These are phyloP conservation scores for Gossypium sturtianum DNA, from an alignment of 345 rosid genomes.

Conservation along the genomic window DNA sequence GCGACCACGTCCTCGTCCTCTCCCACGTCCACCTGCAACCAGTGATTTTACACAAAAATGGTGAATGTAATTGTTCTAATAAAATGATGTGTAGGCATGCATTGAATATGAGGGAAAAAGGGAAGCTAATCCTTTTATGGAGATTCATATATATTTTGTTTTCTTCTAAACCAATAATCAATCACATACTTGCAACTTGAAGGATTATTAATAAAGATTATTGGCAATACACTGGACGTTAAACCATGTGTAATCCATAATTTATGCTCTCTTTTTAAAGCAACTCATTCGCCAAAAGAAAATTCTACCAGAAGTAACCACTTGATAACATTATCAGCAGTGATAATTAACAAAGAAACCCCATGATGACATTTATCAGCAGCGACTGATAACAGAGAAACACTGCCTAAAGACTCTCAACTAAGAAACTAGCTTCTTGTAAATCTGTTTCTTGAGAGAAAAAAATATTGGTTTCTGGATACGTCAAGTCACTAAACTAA, in stretches of 20 bases:
- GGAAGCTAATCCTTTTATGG: not conserved
- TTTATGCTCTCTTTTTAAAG: not conserved
- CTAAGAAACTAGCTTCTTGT: not conserved
- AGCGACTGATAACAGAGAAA: not conserved
- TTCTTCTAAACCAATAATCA: not conserved
- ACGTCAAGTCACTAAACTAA: not conserved
- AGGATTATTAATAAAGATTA: not conserved
- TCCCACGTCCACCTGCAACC: slow-evolving; percentile 24
- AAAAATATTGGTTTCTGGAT: not conserved
- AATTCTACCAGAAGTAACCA: not conserved
- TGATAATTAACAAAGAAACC: too few relatives aligned
- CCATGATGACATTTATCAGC: not conserved
- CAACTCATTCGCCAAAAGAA: not conserved
- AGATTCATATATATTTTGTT: not conserved
- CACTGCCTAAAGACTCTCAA: not conserved
- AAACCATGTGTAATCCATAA: not conserved
- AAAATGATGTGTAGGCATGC: not conserved
- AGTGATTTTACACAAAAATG: not conserved
- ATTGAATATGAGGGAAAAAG: not conserved
- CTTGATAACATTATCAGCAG: not conserved
- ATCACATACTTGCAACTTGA: not conserved
- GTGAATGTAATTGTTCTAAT: not conserved
- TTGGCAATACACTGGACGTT: not conserved
- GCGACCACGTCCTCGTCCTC: slow-evolving; percentile 15
- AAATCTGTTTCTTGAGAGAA: not conserved